These are phyloP conservation scores for Mycena olivaceomarginata DNA, from an alignment of 768 basidiomycete species.

Conservation along the genomic window DNA sequence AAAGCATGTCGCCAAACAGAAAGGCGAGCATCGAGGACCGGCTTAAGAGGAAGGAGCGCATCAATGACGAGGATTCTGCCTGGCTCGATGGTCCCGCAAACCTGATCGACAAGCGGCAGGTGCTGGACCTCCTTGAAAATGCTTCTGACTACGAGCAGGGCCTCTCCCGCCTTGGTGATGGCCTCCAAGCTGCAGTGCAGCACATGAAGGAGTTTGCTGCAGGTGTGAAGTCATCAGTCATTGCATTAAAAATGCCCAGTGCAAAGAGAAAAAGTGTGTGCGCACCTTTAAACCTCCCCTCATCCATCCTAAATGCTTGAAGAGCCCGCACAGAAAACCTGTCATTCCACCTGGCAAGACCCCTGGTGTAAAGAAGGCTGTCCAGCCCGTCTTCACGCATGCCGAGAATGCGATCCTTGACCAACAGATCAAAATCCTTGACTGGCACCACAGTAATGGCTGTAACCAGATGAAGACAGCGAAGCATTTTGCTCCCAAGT, in stretches of 20 bases:
- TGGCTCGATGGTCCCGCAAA: slow-evolving; percentile 25
- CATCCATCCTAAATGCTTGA: background rate
- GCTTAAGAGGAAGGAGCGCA: background rate
- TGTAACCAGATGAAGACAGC: slow-evolving; percentile 56
- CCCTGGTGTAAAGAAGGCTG: slow-evolving; percentile 24
- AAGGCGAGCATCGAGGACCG: slow-evolving; percentile 3
- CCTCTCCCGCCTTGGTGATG: background rate
- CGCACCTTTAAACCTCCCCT: background rate
- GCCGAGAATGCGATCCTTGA: slow-evolving; percentile 58
- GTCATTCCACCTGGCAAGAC: slow-evolving; percentile 26
- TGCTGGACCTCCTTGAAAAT: slow-evolving; percentile 10
- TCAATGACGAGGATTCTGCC: background rate
- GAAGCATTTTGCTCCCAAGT: slow-evolving; percentile 52
- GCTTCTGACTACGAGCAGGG: too few relatives aligned
- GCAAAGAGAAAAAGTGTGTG: slow-evolving; percentile 23
- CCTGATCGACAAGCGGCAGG: slow-evolving; percentile 1
- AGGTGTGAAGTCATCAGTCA: background rate
- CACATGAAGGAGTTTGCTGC: slow-evolving; percentile 33
- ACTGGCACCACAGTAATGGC: slow-evolving; percentile 58
- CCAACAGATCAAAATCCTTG: slow-evolving; percentile 58
- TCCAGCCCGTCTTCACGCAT: slow-evolving; percentile 37
- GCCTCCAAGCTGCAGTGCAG: slow-evolving; percentile 10
- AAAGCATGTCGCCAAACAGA: background rate
- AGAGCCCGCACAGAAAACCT: slow-evolving; percentile 27
- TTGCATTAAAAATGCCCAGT: background rate